Evolutionary conservation across 1,139 yeast genomes (phyloP).

Genomic region (Suzukiozyma palmioleophila): DNA sequence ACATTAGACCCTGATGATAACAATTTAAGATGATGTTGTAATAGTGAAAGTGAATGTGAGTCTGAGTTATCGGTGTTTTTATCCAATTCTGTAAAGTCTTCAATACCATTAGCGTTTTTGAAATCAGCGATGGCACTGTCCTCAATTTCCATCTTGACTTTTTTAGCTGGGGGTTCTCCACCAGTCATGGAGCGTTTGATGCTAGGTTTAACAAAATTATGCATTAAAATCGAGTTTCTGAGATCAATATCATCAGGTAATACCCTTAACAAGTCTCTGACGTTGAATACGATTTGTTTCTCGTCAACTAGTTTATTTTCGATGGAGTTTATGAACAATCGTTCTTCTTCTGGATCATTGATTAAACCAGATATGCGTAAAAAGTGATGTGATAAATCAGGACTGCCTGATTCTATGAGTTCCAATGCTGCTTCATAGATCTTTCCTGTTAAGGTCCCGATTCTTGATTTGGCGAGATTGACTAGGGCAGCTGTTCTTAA

Average conservation of each 20-base stretch:
- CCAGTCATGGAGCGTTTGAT: slow-evolving; percentile 16
- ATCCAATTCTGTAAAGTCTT: slow-evolving; percentile 11
- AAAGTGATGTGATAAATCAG: slow-evolving; percentile 31
- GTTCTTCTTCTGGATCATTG: slow-evolving; percentile 37
- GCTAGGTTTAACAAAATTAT: slow-evolving; percentile 30
- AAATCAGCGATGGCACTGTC: slow-evolving; percentile 9
- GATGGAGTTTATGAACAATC: slow-evolving; percentile 20
- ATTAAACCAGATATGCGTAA: slow-evolving; percentile 34
- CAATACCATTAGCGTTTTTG: slow-evolving; percentile 6
- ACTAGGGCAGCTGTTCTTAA: slow-evolving; percentile 63
- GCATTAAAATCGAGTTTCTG: slow-evolving; percentile 43
- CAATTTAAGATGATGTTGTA: slow-evolving; percentile 51
- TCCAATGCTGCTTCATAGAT: slow-evolving; percentile 59
- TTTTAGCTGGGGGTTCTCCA: slow-evolving; percentile 31
- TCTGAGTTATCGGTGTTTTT: slow-evolving; percentile 15
- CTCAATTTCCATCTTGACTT: slow-evolving; percentile 42
- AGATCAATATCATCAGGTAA: slow-evolving; percentile 45
- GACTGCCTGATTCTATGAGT: slow-evolving; percentile 55
- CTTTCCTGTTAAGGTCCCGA: slow-evolving; percentile 66
- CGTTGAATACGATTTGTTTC: slow-evolving; percentile 42
- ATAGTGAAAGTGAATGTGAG: slow-evolving; percentile 20
- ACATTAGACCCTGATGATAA: slow-evolving; percentile 38
- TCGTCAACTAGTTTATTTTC: slow-evolving; percentile 39
- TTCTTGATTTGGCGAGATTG: slow-evolving; percentile 58
- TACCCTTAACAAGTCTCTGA: slow-evolving; percentile 48